Evolutionary conservation across 148 eudicot species (phyloP), one percentile per base, ranked within the genome.

Genomic region (Fagopyrum esculentum): DNA sequence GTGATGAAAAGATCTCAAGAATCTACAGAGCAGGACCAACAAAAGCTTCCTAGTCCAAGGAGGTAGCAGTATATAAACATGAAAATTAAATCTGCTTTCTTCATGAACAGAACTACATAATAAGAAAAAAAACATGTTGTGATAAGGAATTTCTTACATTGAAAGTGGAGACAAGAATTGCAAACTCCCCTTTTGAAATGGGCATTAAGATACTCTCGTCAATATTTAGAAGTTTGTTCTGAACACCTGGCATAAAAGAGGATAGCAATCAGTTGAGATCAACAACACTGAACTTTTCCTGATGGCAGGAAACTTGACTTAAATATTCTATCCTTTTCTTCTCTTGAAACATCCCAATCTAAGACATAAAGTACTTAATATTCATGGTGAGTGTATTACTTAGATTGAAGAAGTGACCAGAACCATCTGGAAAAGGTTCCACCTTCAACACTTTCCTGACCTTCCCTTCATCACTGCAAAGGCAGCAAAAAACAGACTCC

Each of bases 391-490:
- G 71, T 74, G 35, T 50, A 61, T 87, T 88, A 95, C 98, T 89
- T 74, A 95, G 91, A 79, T 87, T 90, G 51, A 95, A 92, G 80
- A 92, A 90, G 89, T 92, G 93, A 59, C 98, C 98, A 70, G 97
- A 89, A 78, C 97, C 97, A 87, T 95, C 97, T 48, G 96, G 96
- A 73, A 92, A 88, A 46, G 98, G 97, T 86, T 92, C 98, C 54
- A 95, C 92, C 87, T 92, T 95, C 87, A 95, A 85, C 73, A 90
- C 91, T 84, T 95, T 95, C 83, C 90, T 87, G 71, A 95, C 98
- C 81, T 78, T 92, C 76, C 98, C 98, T 88, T 95, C 98, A 73
- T 92, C 97, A 81, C 98, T 95, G 83, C 87, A 79, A 68, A 74
- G 50, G 10, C 55, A 59, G 51, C 43, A 54, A 54, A 35, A 77